Evolutionary conservation across 1,284 basidiomycete genomes (phyloP).

Genomic region (Ceratobasidium sp.): DNA sequence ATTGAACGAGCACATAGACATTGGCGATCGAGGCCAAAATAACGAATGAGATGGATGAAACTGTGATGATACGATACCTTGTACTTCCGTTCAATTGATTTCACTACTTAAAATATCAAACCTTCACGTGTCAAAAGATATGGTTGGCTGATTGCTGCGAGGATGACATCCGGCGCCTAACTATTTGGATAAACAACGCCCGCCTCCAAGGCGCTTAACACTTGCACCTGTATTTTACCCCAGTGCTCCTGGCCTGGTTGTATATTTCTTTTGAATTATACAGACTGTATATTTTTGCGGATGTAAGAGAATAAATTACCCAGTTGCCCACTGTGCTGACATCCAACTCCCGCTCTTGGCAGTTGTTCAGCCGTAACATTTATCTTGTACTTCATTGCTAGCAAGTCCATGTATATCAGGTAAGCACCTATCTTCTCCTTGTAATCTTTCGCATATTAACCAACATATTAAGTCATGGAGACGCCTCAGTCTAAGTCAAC

Average conservation of each 20-base stretch:
- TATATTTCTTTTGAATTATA: too few species aligned
- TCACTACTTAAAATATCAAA: slow-evolving; percentile 6
- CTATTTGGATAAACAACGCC: neutral
- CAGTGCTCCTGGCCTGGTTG: neutral
- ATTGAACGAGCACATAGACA: slow-evolving; percentile 8
- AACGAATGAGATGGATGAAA: slow-evolving; percentile 1
- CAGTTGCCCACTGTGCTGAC: too few species aligned
- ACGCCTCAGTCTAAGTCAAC: slow-evolving; percentile 32
- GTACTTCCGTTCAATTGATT: slow-evolving; percentile 7
- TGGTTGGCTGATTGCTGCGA: too few species aligned
- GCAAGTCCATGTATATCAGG: slow-evolving; percentile 11
- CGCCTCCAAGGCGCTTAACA: neutral
- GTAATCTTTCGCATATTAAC: neutral
- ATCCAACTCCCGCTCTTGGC: too few species aligned
- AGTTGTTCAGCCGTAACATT: too few species aligned
- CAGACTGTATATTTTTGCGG: too few species aligned
- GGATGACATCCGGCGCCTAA: slow-evolving; percentile 14
- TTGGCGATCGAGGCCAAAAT: neutral
- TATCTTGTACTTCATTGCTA: neutral
- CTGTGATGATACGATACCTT: slow-evolving; percentile 37
- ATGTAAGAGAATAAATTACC: too few species aligned
- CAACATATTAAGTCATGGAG: slow-evolving; percentile 20
- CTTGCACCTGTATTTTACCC: slow-evolving; percentile 14
- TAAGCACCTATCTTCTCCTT: neutral
- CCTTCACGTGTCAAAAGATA: too few species aligned